Percentiles rank a stretch among this genome's conserved stretches.
Evolutionary conservation across 192 early-diverging fungal genomes (phyloP).

Genomic region (Coemansia interrupta): DNA sequence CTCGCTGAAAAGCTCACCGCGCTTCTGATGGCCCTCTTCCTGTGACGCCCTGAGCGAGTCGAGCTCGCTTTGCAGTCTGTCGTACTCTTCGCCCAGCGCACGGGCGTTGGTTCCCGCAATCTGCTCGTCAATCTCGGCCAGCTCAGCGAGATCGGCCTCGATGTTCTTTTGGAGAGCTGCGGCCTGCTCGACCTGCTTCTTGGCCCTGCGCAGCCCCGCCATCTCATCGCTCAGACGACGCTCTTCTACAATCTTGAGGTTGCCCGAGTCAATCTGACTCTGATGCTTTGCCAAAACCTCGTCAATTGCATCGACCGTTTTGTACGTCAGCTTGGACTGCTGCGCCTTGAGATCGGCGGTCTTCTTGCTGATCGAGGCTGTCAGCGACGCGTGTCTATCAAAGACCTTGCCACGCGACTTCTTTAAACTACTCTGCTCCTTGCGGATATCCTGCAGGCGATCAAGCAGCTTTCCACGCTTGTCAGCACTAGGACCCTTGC

Average conservation of each 20-base stretch:
- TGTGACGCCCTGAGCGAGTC: slow-evolving; percentile 62
- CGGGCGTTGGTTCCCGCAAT: slow-evolving; percentile 57
- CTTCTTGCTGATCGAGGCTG: slow-evolving; percentile 78
- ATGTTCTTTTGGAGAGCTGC: slow-evolving; percentile 71
- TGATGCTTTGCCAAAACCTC: slow-evolving; percentile 68
- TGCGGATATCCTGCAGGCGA: slow-evolving; percentile 64
- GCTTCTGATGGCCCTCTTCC: slow-evolving; percentile 60
- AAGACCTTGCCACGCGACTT: slow-evolving; percentile 66
- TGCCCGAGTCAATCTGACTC: slow-evolving; percentile 72
- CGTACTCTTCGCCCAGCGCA: slow-evolving; percentile 65
- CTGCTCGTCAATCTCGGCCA: slow-evolving; percentile 57
- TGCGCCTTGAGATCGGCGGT: slow-evolving; percentile 67
- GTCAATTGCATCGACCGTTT: slow-evolving; percentile 78
- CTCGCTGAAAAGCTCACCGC: slow-evolving; percentile 67
- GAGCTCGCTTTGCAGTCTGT: slow-evolving; percentile 68
- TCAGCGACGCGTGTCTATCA: slow-evolving; percentile 67
- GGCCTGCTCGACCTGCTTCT: slow-evolving; percentile 73
- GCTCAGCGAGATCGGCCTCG: slow-evolving; percentile 66
- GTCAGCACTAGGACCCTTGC: slow-evolving; percentile 55
- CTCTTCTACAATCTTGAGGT: slow-evolving; percentile 79
- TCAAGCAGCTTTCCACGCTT: slow-evolving; percentile 60
- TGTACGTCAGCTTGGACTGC: slow-evolving; percentile 77
- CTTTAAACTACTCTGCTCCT: slow-evolving; percentile 68
- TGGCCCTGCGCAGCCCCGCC: slow-evolving; percentile 23
- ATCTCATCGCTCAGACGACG: slow-evolving; percentile 58